phyloP scores from a whole-genome alignment of 176 grass and related monocot species.

The Cenchrus fungigraminus region DNA sequence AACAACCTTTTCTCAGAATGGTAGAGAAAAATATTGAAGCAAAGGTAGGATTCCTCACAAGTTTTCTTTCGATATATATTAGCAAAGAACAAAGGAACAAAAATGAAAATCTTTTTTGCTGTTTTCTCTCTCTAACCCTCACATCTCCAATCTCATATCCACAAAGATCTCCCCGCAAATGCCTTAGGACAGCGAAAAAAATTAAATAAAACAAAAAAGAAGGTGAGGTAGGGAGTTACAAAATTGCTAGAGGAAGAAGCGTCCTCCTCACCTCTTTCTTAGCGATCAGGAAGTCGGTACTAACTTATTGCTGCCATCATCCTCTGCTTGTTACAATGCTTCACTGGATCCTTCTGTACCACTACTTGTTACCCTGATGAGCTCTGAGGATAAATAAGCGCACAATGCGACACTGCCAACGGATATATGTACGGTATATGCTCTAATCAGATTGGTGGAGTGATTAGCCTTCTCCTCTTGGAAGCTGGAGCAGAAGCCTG shows the following conservation, averaged over 20 bases:
- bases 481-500: constrained; percentile 52
- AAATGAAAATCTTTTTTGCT: constrained; percentile 36
- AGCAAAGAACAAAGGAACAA: constrained; percentile 39
- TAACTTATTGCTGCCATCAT: constrained; percentile 47
- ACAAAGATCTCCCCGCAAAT: constrained; percentile 40
- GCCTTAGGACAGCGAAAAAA: constrained; percentile 29
- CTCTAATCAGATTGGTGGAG: constrained; percentile 38
- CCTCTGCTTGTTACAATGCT: constrained; percentile 26
- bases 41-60: constrained; percentile 6
- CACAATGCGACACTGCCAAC: constrained; percentile 14
- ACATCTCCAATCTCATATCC: constrained; percentile 53
- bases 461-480: constrained; percentile 75
- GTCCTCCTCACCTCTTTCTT: constrained; percentile 44
- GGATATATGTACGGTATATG: constrained; percentile 42
- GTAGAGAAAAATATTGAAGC: constrained; percentile 16
- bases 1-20: constrained; percentile 13
- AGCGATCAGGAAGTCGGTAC: constrained; percentile 43
- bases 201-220: constrained; percentile 30
- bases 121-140: constrained; percentile 38
- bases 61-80: neutral
- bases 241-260: constrained; percentile 48
- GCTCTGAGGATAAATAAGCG: constrained; percentile 30
- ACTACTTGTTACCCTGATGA: constrained; percentile 36
- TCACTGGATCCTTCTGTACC: constrained; percentile 30
- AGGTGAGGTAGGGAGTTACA: constrained; percentile 28